Evolutionary conservation across 441 rosid species (phyloP).

Genomic region (Geranium incanum): DNA sequence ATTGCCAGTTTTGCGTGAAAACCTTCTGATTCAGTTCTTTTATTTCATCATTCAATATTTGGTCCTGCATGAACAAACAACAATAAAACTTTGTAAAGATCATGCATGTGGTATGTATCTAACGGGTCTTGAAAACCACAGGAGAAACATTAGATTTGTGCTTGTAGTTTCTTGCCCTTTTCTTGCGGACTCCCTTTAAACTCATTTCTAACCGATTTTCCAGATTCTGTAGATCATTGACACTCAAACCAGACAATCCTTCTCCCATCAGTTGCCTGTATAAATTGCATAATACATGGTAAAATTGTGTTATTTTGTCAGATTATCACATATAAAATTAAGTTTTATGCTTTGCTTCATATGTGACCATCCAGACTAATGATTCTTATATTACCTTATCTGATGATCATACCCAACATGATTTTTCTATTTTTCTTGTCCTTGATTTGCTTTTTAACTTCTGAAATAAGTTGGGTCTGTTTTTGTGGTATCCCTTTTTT

Average conservation of each 20-base stretch:
- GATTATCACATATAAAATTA: conserved; percentile 7
- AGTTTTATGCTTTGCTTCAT: neutral
- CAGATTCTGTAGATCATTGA: conserved; percentile 56
- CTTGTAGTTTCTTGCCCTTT: conserved; percentile 41
- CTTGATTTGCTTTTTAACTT: neutral
- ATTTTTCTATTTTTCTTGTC: neutral
- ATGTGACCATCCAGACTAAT: neutral
- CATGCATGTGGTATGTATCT: neutral
- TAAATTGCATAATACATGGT: neutral
- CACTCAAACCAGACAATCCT: conserved; percentile 56
- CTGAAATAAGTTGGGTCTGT: neutral
- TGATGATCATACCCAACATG: neutral
- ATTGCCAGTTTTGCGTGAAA: conserved; percentile 13
- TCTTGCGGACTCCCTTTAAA: conserved; percentile 49
- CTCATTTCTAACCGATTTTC: conserved; percentile 78
- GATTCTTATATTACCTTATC: neutral
- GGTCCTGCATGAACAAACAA: conserved; percentile 35
- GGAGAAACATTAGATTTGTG: conserved; percentile 4
- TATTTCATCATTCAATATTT: conserved; percentile 45
- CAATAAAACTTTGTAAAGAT: neutral
- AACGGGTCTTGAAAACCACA: neutral
- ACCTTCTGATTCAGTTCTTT: conserved; percentile 73
- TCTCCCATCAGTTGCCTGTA: conserved; percentile 79
- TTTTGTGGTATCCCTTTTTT: neutral
- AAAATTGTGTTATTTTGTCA: conserved; percentile 13